Evolutionary conservation across 1,284 basidiomycete species (phyloP).

Genomic region (Ceratobasidium sp.): DNA sequence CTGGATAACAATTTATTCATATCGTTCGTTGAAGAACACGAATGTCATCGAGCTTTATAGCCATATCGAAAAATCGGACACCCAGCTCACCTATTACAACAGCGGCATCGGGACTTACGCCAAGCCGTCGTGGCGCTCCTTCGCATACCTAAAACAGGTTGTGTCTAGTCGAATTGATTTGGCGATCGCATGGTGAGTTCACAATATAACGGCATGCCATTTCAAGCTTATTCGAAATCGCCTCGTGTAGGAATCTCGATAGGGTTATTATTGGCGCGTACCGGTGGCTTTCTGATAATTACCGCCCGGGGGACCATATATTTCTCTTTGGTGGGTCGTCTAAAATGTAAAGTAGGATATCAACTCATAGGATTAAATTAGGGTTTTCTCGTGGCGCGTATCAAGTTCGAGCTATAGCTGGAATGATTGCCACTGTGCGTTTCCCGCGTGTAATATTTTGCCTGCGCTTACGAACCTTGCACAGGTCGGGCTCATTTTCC

Average conservation of each 20-base stretch:
- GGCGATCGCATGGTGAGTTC: constrained; percentile 43
- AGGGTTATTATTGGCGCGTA: constrained; percentile 45
- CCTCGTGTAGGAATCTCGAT: constrained; percentile 41
- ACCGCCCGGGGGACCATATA: constrained; percentile 43
- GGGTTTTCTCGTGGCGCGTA: constrained; percentile 66
- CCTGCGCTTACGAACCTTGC: no score
- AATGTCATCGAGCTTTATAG: constrained; percentile 17
- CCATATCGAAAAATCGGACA: constrained; percentile 1
- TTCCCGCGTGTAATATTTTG: background rate
- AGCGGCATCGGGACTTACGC: constrained; percentile 45
- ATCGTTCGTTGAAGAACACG: background rate
- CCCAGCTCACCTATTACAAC: constrained; percentile 44
- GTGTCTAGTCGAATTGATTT: constrained; percentile 26
- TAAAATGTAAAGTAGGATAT: background rate
- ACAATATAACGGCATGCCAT: no score
- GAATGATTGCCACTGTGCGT: constrained; percentile 60
- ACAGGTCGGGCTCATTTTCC: constrained; percentile 57
- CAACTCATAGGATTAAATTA: constrained; percentile 43
- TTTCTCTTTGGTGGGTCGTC: constrained; percentile 45
- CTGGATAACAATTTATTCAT: background rate
- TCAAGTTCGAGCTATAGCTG: constrained; percentile 62
- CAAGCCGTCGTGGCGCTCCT: constrained; percentile 16
- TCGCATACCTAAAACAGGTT: constrained; percentile 10
- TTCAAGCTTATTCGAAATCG: background rate
- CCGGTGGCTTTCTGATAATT: constrained; percentile 47